phyloP scores from a whole-genome alignment of 139 green algal species.

The Picochlorum sp. region DNA sequence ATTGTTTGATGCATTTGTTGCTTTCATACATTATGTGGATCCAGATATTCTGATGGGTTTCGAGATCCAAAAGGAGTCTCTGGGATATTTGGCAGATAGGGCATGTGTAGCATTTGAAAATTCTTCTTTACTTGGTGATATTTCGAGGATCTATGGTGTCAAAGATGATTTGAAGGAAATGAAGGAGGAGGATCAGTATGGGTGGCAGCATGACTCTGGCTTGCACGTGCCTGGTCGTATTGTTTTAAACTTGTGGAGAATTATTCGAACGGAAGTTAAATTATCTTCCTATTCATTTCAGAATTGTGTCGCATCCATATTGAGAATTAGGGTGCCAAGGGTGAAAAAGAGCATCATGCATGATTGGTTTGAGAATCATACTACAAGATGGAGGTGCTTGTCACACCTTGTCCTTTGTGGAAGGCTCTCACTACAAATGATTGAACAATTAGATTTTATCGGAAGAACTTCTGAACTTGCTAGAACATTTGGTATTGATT shows the following conservation, averaged over 20 bases:
- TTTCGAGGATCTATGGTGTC: conserved; percentile 46
- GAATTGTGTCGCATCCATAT: conserved; percentile 62
- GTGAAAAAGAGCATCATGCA: conserved; percentile 52
- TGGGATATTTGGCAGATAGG: conserved; percentile 84
- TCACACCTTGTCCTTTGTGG: conserved; percentile 31
- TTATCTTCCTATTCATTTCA: conserved; percentile 78
- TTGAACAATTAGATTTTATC: conserved; percentile 85
- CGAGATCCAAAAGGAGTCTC: conserved; percentile 71
- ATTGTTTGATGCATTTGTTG: conserved; percentile 61
- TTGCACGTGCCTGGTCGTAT: conserved; percentile 65
- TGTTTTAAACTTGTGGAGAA: conserved; percentile 91
- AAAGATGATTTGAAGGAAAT: conserved; percentile 3
- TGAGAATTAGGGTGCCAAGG: conserved; percentile 67
- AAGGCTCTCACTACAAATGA: conserved; percentile 63
- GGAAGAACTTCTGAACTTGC: conserved; percentile 80
- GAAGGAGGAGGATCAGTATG: conserved; percentile 52
- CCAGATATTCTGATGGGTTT: conserved; percentile 88
- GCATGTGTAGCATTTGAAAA: conserved; percentile 29
- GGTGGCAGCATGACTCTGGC: conserved; percentile 48
- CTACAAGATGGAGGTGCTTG: conserved; percentile 43
- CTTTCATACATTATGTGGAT: conserved; percentile 59
- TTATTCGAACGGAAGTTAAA: conserved; percentile 63
- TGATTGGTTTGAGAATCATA: conserved; percentile 63
- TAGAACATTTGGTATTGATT: conserved; percentile 95
- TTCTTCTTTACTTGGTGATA: conserved; percentile 42